A percentile compares a stretch with the other conserved stretches of the same genome.
Conservation (phyloP, 805 yeast species). For the Komagataella ulmi region DNA sequence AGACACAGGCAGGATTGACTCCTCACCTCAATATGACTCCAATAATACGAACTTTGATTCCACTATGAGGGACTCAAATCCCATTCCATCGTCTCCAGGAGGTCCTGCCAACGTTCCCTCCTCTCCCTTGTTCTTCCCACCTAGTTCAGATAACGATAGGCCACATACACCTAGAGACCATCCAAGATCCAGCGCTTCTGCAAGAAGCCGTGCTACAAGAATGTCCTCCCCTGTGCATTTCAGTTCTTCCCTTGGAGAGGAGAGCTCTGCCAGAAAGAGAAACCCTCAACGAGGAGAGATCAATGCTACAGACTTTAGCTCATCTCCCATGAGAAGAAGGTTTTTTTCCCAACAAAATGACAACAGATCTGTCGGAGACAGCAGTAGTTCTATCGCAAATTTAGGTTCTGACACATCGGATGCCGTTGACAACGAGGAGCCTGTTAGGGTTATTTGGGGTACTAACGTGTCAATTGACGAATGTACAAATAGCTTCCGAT, state of each 20-base stretch:
- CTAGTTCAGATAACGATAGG: slow-evolving; percentile 21
- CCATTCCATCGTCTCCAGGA: neutral
- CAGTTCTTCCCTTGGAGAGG: slow-evolving; percentile 20
- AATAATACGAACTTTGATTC: neutral
- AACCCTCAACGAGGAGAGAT: slow-evolving; percentile 63
- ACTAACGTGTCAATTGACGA: slow-evolving; percentile 91
- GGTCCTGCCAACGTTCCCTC: neutral
- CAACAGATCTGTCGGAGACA: slow-evolving; percentile 11
- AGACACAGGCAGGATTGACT: neutral
- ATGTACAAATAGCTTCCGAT: slow-evolving; percentile 65
- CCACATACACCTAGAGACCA: slow-evolving; percentile 6
- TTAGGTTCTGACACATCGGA: slow-evolving; percentile 10
- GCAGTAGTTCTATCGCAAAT: slow-evolving; percentile 11
- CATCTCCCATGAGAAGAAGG: slow-evolving; percentile 58
- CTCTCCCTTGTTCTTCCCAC: slow-evolving; percentile 41
- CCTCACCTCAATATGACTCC: neutral
- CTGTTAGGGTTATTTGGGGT: slow-evolving; percentile 94
- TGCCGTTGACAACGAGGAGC: slow-evolving; percentile 41
- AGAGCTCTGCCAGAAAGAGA: slow-evolving; percentile 15
- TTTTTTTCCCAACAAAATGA: slow-evolving; percentile 24
- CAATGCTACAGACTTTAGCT: slow-evolving; percentile 50
- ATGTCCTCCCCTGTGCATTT: slow-evolving; percentile 38
- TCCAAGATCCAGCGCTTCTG: slow-evolving; percentile 5
- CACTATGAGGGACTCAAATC: neutral
- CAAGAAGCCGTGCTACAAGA: slow-evolving; percentile 11